Percentiles rank a stretch among this genome's conserved stretches.
Evolutionary conservation across 805 yeast genomes (phyloP).

Genomic region (Candida coquimbonensis): DNA sequence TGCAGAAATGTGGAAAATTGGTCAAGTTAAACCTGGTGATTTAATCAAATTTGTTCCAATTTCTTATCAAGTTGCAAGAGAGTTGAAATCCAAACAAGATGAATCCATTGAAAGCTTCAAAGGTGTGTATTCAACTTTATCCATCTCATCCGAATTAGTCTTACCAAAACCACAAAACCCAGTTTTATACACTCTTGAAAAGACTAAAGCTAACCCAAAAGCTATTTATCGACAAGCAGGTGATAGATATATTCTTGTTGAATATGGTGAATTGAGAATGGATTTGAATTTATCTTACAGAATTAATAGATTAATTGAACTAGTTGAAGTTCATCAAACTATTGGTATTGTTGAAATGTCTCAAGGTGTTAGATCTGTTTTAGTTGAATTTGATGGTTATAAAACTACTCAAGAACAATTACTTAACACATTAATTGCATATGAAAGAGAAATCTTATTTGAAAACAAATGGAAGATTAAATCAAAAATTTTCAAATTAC

Average conservation of each 20-base stretch:
- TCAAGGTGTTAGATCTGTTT: slow-evolving; percentile 92
- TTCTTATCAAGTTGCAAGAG: slow-evolving; percentile 57
- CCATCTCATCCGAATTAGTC: slow-evolving; percentile 20
- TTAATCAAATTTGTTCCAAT: slow-evolving; percentile 73
- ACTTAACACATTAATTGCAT: slow-evolving; percentile 57
- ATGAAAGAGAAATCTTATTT: slow-evolving; percentile 68
- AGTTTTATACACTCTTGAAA: slow-evolving; percentile 48
- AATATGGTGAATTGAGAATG: slow-evolving; percentile 85
- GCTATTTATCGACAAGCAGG: slow-evolving; percentile 95
- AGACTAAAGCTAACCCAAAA: slow-evolving; percentile 48
- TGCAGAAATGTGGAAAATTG: slow-evolving; percentile 97
- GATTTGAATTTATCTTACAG: slow-evolving; percentile 82
- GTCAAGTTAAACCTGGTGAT: slow-evolving; percentile 96
- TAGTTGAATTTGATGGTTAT: slow-evolving; percentile 72
- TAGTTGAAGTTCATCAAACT: slow-evolving; percentile 58
- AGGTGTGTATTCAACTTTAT: slow-evolving; percentile 32
- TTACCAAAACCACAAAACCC: slow-evolving; percentile 57
- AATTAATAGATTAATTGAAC: slow-evolving; percentile 72
- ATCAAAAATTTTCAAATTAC: slow-evolving; percentile 76
- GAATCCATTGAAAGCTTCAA: slow-evolving; percentile 34
- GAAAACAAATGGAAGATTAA: slow-evolving; percentile 80
- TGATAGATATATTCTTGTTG: slow-evolving; percentile 85
- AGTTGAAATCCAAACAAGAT: slow-evolving; percentile 58
- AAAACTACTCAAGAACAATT: slow-evolving; percentile 55
- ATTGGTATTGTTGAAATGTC: slow-evolving; percentile 91